Base-by-base conservation (phyloP, 129 eudicot species). In the Sambucus nigra region DNA sequence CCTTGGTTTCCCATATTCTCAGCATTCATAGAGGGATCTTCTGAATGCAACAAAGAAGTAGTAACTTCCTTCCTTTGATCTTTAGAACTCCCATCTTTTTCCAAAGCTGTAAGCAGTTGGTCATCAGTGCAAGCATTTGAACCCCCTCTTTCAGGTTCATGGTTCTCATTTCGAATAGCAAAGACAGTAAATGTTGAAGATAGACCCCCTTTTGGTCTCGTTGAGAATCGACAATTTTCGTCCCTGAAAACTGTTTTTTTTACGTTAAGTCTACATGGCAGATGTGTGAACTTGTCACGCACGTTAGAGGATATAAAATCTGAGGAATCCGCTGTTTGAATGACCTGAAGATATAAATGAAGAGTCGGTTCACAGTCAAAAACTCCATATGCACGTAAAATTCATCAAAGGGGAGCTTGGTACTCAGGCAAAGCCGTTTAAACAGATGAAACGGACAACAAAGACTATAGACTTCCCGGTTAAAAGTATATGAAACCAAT, bases 111-210 rank as follows among this genome's bases (percentile, higher is more conserved):
- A 38, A 68, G 57, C 33, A 77, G 41, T 38, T 64, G 62, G 41
- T 69, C 67, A 67, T 76, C 73, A 70, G 80, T 22, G 40, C 40
- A 55, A 64, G 79, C 76, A 63, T 59, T 64, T 47, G 67, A 42
- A 41, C 58, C 17, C 18, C 51, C 47, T 55, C 25, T 57, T 57
- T 76, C 67, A 67, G 74, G 62, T 59, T 79, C 73, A 33, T 61
- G 69, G 6, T 64, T 55, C 55, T 71, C 79, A 53, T 75, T 68
- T 53, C 35, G 69, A 38, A 63, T 42, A 69, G 88, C 69, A 73
- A 63, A 73, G 47, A 67, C 72, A 23, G 59, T 47, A 31, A 58
- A 52, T 17, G 65, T 66, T 44, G 53, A 53, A 18, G 45, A 38
- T 67, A 64, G 33, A 56, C 25, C 44, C 5, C 53, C 63, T 66